Evolutionary conservation across 768 basidiomycete species (phyloP).

Genomic region (Auriscalpium orientale): DNA sequence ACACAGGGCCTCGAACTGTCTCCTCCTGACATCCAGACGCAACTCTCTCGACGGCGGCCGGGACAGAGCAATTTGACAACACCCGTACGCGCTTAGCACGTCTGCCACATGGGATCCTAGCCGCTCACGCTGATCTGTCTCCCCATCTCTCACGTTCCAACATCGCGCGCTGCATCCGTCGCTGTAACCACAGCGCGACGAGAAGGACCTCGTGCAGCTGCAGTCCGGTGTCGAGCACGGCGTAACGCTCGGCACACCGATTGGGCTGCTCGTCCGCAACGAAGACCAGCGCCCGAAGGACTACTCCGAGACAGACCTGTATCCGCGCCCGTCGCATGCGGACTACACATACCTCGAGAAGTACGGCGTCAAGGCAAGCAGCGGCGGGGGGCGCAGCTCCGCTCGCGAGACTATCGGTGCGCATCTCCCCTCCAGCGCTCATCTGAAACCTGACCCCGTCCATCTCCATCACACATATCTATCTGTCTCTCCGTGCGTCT

Average conservation of each 20-base stretch:
- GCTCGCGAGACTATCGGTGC: constrained; percentile 95
- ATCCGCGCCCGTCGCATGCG: constrained; percentile 95
- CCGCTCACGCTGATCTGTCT: too few relatives aligned
- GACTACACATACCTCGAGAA: constrained; percentile 98
- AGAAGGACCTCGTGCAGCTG: constrained; percentile 88
- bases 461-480: neutral
- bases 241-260: constrained; percentile 94
- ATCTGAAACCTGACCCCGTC: too few relatives aligned
- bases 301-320: constrained; percentile 96
- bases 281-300: constrained; percentile 98
- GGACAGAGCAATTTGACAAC: constrained; percentile 97
- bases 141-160: neutral
- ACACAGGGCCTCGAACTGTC: constrained; percentile 73
- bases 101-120: too few relatives aligned
- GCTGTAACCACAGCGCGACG: constrained; percentile 63
- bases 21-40: constrained; percentile 80
- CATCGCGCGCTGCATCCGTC: neutral
- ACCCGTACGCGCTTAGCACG: constrained; percentile 49
- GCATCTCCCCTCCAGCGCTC: constrained; percentile 1
- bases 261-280: constrained; percentile 93
- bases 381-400: constrained; percentile 90
- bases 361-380: constrained; percentile 95
- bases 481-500: neutral
- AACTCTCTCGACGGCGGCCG: constrained; percentile 85
- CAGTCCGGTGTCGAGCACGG: constrained; percentile 94